These are phyloP conservation scores for Artemisia argyi DNA, from an alignment of 129 eudicot species.

Conservation along the genomic window DNA sequence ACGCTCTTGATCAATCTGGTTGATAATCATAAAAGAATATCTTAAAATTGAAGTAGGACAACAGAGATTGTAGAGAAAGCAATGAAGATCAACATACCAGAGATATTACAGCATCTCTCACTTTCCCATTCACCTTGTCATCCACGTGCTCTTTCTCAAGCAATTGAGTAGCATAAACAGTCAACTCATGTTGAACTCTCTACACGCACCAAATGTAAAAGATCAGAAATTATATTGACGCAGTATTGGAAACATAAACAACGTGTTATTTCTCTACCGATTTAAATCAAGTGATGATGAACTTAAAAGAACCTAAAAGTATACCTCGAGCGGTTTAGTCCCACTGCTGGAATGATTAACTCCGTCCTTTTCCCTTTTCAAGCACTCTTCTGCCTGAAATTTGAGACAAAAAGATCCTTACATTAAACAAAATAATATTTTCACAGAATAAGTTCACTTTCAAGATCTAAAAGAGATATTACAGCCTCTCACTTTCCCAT, in stretches of 20 bases:
- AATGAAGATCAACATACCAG: conserved; percentile 59
- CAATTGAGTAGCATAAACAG: no score
- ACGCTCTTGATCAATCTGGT: conserved; percentile 87
- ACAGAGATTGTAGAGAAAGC: not conserved
- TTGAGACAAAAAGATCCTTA: not conserved
- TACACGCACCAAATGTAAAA: no score
- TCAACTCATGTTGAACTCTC: no score
- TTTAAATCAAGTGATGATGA: no score
- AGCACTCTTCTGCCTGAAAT: conserved; percentile 78
- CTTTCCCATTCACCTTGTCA: no score
- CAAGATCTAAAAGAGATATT: not conserved
- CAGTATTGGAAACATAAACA: no score
- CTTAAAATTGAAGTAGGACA: not conserved
- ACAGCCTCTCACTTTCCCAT: no score
- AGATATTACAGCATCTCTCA: conserved; percentile 95
- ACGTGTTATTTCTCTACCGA: no score
- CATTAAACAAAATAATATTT: conserved; percentile 6
- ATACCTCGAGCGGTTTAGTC: conserved; percentile 60
- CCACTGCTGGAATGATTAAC: conserved; percentile 76
- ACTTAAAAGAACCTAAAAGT: no score
- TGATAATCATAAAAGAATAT: not conserved
- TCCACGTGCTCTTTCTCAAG: no score
- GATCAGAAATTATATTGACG: no score
- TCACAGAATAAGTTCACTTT: not conserved
- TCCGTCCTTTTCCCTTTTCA: conserved; percentile 76